Base-by-base conservation (phyloP, 148 eudicot species). In the Pouteria glomerata region DNA sequence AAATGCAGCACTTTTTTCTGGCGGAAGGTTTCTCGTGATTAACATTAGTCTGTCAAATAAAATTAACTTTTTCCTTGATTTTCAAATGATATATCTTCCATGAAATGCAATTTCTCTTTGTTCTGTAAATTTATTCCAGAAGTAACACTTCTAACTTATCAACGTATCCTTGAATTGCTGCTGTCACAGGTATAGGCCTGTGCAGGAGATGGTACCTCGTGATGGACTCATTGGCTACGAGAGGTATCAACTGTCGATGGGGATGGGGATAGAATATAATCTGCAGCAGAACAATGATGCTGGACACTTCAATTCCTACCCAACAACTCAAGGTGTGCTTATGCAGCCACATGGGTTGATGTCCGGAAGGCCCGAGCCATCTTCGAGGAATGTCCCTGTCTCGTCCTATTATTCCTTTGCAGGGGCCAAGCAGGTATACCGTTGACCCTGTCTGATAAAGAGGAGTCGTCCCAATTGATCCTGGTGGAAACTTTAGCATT, bases 351-450 rank as follows among this genome's bases (percentile, higher is more conserved):
- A 65, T 53, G 21, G 34, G 57, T 6, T 61, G 11, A 1, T 63
- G 18, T 26, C 61, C 24, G 19, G 45, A 53, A 69, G 55, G 70
- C 42, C 65, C 8, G 74, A n/a, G 68, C 39, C 33, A 6, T 34
- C 63, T 10, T 39, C 15, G 8, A 11, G 50, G 13, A 44, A 21
- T 56, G 27, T 26, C 26, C 77, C 77, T 1, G 45, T 74, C 31
- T 78, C 81, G n/a, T n/a, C n/a, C 45, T 63, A 55, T 41, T 73
- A 62, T 41, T 63, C 77, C 12, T 78, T 69, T 78, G 66, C 34
- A 1, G 71, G 81, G 69, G 68, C 73, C 34, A 31, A 24, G 23
- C 67, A 33, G 58, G 41, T 69, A 21, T 39, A 69, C 24, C 73
- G 63, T 31, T 69, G 63, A 69, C 23, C n/a, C 4, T 24, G 23